These are phyloP conservation scores for Paradendryphiella salina DNA, from an alignment of 2,329 filamentous ascomycete genomes.

Conservation along the genomic window DNA sequence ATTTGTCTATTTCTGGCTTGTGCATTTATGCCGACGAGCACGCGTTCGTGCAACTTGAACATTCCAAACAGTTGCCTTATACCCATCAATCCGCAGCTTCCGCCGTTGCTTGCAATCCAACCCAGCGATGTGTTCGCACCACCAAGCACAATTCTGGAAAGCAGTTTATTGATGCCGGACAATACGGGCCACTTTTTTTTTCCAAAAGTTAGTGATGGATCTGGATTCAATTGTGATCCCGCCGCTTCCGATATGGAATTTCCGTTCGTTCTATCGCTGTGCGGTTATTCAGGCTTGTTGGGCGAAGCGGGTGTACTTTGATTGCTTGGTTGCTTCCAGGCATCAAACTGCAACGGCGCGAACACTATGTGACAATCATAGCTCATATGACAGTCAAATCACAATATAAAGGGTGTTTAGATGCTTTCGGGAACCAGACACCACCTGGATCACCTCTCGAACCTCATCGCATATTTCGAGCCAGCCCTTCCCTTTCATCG, in stretches of 20 bases:
- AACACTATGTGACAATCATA: slow-evolving; percentile 1
- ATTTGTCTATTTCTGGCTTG: slow-evolving; percentile 5
- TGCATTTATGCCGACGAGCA: slow-evolving; percentile 16
- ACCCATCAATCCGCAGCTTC: slow-evolving; percentile 11
- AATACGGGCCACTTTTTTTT: background rate
- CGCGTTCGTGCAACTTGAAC: slow-evolving; percentile 22
- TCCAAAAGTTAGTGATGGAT: background rate
- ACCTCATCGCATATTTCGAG: background rate
- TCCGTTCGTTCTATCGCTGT: background rate
- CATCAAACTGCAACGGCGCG: slow-evolving; percentile 20
- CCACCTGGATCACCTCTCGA: background rate
- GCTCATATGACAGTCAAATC: background rate
- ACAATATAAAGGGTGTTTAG: slow-evolving; percentile 3
- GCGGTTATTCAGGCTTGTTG: background rate
- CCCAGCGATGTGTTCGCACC: background rate
- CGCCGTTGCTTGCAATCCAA: slow-evolving; percentile 7
- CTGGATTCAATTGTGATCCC: background rate
- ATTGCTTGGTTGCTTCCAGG: slow-evolving; percentile 14
- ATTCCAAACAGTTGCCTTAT: slow-evolving; percentile 9
- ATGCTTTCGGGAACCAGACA: background rate
- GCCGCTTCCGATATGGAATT: background rate
- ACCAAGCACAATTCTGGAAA: background rate
- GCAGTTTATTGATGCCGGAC: background rate
- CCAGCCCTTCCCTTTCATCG: background rate
- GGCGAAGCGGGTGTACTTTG: slow-evolving; percentile 8